phyloP scores from a whole-genome alignment of 768 basidiomycete genomes.

The Macrolepiota fuliginosa region DNA sequence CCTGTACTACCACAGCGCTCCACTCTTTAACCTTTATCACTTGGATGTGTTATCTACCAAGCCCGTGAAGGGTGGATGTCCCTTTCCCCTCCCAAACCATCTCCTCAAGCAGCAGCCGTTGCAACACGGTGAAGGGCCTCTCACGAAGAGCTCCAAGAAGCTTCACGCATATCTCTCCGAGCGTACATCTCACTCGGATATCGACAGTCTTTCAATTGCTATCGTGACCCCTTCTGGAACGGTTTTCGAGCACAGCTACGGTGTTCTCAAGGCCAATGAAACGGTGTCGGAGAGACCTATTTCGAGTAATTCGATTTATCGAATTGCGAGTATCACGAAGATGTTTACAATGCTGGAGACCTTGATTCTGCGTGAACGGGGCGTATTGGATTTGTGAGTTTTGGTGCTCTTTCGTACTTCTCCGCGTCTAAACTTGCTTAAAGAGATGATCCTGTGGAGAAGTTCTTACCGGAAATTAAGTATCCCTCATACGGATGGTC shows the following conservation, averaged over 20 bases:
- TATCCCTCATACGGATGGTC: conserved; percentile 33
- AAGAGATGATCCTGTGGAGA: conserved; percentile 51
- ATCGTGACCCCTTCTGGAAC: conserved; percentile 46
- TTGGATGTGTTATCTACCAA: not conserved
- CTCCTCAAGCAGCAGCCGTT: conserved; percentile 26
- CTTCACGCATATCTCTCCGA: conserved; percentile 27
- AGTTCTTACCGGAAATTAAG: conserved; percentile 38
- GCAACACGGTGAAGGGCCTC: conserved; percentile 19
- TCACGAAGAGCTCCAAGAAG: conserved; percentile 21
- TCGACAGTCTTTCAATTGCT: conserved; percentile 50
- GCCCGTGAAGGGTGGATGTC: conserved; percentile 13
- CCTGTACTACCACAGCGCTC: not conserved
- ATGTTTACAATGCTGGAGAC: conserved; percentile 49
- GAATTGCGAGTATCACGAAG: conserved; percentile 52
- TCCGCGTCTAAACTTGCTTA: not conserved
- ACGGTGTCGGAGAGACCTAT: conserved; percentile 24
- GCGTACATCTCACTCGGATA: conserved; percentile 28
- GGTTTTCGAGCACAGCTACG: conserved; percentile 44
- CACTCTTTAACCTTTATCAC: not conserved
- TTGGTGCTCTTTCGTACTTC: not conserved
- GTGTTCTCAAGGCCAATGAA: conserved; percentile 43
- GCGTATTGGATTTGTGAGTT: conserved; percentile 28
- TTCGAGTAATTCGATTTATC: conserved; percentile 45
- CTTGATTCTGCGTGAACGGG: conserved; percentile 44
- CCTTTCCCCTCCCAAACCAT: conserved; percentile 22